Base-by-base conservation (phyloP, 1,284 basidiomycete species). In the Heterobasidion annosum region DNA sequence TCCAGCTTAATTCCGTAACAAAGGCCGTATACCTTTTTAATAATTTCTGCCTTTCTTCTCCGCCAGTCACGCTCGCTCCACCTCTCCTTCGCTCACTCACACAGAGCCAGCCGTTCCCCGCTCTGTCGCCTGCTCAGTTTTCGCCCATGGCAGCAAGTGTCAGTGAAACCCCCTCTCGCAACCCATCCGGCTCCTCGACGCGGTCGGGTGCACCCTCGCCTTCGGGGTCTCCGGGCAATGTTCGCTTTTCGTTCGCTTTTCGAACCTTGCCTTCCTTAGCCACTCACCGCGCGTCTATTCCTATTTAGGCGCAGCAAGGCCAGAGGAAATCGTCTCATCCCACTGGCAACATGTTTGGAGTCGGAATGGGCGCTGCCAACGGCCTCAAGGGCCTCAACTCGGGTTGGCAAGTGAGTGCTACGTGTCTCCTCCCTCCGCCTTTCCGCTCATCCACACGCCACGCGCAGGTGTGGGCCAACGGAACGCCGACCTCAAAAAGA, bases 391-490 rank as follows among this genome's bases (percentile, higher is more conserved):
- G 70, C 33, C 70, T 83, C 56, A 81, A 78, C 65, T 71, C 81
- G 53, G 79, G 82, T 48, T 89, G 87, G 86, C 83, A 85, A 77
- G 87, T 83, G 57, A 56, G 81, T 72, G 18, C 18, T 54, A 15
- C 18, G 15, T 19, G 35, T 16, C 8, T 9, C 16, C 45, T 47
- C 45, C 53, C 45, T 51, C 34, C n/a, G n/a, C 34, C 44, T 3
- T 16, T 46, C 56, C 19, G 54, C 56, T 59, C 33, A 52, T 50
- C 55, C 52, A 43, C 45, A 25, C n/a, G 9, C 49, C 25, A 32
- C 51, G 18, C 33, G 43, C 34, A 88, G 85, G 78, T 83, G 53
- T 88, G 85, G 84, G 74, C 73, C 48, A 73, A 75, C 61, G 64
- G 72, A 19, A 65, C 75, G 46, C 70, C 77, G 35, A 67, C 73